Conservation (phyloP, 345 rosid species). For the Lagerstroemia speciosa region DNA sequence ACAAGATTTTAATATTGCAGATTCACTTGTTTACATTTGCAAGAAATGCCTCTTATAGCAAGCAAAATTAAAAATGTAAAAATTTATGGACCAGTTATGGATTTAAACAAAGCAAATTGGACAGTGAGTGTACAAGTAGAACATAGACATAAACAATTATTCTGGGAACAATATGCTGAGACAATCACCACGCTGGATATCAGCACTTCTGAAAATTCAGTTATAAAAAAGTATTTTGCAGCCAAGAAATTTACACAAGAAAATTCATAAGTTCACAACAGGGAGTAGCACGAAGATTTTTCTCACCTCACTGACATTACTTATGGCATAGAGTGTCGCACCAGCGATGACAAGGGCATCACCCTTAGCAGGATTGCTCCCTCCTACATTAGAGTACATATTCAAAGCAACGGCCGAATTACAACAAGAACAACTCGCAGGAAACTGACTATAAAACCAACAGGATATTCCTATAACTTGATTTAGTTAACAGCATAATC, state of each 20-base stretch:
- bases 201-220: not conserved
- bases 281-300: constrained; percentile 6
- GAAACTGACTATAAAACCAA: not conserved
- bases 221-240: not conserved
- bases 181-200: not conserved
- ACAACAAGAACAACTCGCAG: not conserved
- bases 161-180: not conserved
- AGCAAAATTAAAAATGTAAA: not conserved
- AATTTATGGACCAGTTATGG: not conserved
- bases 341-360: constrained; percentile 65
- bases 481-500: not conserved
- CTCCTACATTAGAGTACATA: constrained; percentile 32
- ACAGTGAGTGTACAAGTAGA: not conserved
- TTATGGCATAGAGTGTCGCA: constrained; percentile 58
- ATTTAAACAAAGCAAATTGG: not conserved
- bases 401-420: not conserved
- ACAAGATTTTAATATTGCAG: not conserved
- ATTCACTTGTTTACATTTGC: no score
- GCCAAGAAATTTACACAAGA: not conserved
- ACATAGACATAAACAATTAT: not conserved
- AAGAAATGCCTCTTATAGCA: not conserved
- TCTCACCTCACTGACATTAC: constrained; percentile 68
- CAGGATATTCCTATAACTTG: not conserved
- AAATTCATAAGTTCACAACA: not conserved
- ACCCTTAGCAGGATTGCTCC: constrained; percentile 59